Base-by-base conservation (phyloP, 164 flowering plant species). In the Chimonanthus praecox region DNA sequence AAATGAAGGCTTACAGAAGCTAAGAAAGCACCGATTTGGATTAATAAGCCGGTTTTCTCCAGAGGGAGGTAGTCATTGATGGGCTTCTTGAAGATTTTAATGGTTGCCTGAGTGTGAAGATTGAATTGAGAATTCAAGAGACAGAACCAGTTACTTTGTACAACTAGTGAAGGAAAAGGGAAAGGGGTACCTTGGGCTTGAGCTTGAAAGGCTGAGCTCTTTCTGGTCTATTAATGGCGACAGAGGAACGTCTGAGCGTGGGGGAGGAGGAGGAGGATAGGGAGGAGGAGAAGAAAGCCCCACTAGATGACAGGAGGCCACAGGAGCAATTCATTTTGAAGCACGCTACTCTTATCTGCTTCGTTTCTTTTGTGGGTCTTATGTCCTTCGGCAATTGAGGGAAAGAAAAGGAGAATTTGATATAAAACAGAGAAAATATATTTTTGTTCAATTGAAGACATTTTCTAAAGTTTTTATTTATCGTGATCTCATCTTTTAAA, bases 21-120 rank as follows among this genome's bases (percentile, higher is more conserved):
- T 73, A 89, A 72, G 62, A 87, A 65, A 20, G 85, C 83, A 77
- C 85, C 97, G 66, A 84, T 64, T 82, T 87, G 92, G 66, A 85
- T 46, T 6, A 84, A 84, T 79, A 90, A 77, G 68, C 74, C 72
- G 15, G 80, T 43, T 11, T 78, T 85, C 13, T 74, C 72, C 4
- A 65, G 73, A 44, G 61, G 45, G 16, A 72, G 73, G 60, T 5
- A 43, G n/a, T 77, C 75, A n/a, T 77, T 75, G n/a, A 21, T 33
- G 5, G 73, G 78, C 62, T 78, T 82, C 15, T 10, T 18, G n/a
- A 2, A 9, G 7, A 50, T 58, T 69, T 68, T 63, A n/a, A 71
- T 7, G 43, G 65, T 20, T 49, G 64, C 76, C 85, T 83, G 79
- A 44, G 58, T 21, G 44, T 68, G 51, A 68, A 21, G 49, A 15